A percentile compares a stretch with the other conserved stretches of the same genome.
phyloP scores from a whole-genome alignment of 2,329 filamentous ascomycete genomes.

The Fusarium sulawesiense region DNA sequence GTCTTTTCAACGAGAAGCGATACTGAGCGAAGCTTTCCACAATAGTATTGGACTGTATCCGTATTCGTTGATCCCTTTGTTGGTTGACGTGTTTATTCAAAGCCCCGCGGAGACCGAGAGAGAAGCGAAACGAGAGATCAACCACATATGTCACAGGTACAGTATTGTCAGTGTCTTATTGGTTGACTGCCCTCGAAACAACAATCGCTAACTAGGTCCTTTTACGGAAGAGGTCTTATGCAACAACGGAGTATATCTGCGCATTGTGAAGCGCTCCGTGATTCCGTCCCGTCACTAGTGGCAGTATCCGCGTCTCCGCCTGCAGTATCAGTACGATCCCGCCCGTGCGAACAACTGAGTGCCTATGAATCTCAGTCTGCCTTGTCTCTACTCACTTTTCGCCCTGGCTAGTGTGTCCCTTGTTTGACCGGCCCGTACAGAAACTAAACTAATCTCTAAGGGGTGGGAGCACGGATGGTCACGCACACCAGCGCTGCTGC shows the following conservation, averaged over 20 bases:
- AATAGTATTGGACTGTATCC: not conserved
- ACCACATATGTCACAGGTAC: conserved; percentile 3
- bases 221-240: not conserved
- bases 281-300: conserved; percentile 32
- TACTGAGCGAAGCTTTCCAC: not conserved
- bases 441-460: not conserved
- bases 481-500: conserved; percentile 24
- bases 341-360: conserved; percentile 29
- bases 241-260: not conserved
- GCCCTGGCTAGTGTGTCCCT: conserved; percentile 7
- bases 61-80: not conserved
- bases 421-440: not conserved
- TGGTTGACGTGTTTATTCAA: not conserved
- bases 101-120: conserved; percentile 14
- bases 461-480: conserved; percentile 25
- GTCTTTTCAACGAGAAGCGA: conserved; percentile 4
- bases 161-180: not conserved
- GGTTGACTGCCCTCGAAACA: not conserved
- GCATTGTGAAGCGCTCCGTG: conserved; percentile 27
- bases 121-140: conserved; percentile 4
- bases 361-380: not conserved
- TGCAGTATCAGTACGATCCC: conserved; percentile 34
- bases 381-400: not conserved
- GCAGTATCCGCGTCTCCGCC: conserved; percentile 22
- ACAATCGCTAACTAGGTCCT: not conserved